Percentiles rank a stretch among this genome's conserved stretches.
phyloP scores from a whole-genome alignment of 106 monocot species.

The Cymbidium sinense region DNA sequence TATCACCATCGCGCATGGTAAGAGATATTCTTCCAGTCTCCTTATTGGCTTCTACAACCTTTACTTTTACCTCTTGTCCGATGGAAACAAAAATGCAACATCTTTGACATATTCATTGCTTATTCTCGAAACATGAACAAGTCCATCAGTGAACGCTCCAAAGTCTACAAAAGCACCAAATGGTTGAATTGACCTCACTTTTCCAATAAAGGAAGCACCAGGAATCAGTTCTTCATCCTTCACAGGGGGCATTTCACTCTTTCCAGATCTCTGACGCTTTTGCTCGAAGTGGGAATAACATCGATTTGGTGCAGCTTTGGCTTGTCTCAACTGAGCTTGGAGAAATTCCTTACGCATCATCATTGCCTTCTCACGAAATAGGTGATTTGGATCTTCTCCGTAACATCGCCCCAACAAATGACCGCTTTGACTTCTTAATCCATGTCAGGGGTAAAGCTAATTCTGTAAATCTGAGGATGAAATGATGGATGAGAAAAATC shows the following conservation, averaged over 20 bases:
- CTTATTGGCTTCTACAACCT: slow-evolving; percentile 68
- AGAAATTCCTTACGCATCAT: slow-evolving; percentile 18
- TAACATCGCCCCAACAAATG: slow-evolving; percentile 60
- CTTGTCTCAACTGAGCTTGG: slow-evolving; percentile 23
- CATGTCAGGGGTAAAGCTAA: slow-evolving; percentile 15
- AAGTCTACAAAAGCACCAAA: slow-evolving; percentile 94
- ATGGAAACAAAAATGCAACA: slow-evolving; percentile 55
- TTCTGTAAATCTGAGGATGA: slow-evolving; percentile 28
- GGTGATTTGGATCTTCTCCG: slow-evolving; percentile 50
- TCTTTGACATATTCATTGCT: slow-evolving; percentile 86
- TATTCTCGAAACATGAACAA: slow-evolving; percentile 87
- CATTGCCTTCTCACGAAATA: slow-evolving; percentile 33
- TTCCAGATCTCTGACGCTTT: slow-evolving; percentile 50
- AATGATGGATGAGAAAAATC: slow-evolving; percentile 28
- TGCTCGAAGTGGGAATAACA: slow-evolving; percentile 17
- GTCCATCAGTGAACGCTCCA: slow-evolving; percentile 86
- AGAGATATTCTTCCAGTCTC: slow-evolving; percentile 78
- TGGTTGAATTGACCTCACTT: slow-evolving; percentile 91
- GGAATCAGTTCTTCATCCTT: slow-evolving; percentile 75
- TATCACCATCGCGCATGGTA: slow-evolving; percentile 68
- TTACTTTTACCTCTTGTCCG: slow-evolving; percentile 85
- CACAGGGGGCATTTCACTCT: slow-evolving; percentile 79
- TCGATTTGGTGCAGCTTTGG: slow-evolving; percentile 15
- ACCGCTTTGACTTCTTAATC: slow-evolving; percentile 25
- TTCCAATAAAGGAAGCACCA: slow-evolving; percentile 78